Percentiles rank a stretch among this genome's conserved stretches.
phyloP scores from a whole-genome alignment of 164 flowering plant species.

The Vitis vinifera region ASM3070453v1 NC_081819.1:19566501-19567000 shows the following conservation, averaged over 20 bases:
- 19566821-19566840: slow-evolving; percentile 7
- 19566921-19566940: background rate
- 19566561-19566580: background rate
- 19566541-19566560: too few relatives aligned
- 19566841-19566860: slow-evolving; percentile 2
- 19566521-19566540: too few relatives aligned
- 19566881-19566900: slow-evolving; percentile 7
- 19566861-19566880: slow-evolving; percentile 2
- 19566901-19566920: background rate
- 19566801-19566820: slow-evolving; percentile 1
- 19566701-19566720: slow-evolving; percentile 5
- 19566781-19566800: background rate
- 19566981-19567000: background rate
- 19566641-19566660: slow-evolving; percentile 13
- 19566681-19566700: slow-evolving; percentile 13
- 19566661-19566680: slow-evolving; percentile 13
- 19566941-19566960: slow-evolving; percentile 3
- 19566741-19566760: slow-evolving; percentile 4
- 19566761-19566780: background rate
- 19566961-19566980: slow-evolving; percentile 17
- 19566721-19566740: slow-evolving; percentile 7
- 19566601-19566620: background rate
- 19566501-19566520: too few relatives aligned
- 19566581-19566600: too few relatives aligned
- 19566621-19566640: background rate